Base-by-base conservation (phyloP, 768 basidiomycete genomes). In the Leucosporidium creatinivorum region DNA sequence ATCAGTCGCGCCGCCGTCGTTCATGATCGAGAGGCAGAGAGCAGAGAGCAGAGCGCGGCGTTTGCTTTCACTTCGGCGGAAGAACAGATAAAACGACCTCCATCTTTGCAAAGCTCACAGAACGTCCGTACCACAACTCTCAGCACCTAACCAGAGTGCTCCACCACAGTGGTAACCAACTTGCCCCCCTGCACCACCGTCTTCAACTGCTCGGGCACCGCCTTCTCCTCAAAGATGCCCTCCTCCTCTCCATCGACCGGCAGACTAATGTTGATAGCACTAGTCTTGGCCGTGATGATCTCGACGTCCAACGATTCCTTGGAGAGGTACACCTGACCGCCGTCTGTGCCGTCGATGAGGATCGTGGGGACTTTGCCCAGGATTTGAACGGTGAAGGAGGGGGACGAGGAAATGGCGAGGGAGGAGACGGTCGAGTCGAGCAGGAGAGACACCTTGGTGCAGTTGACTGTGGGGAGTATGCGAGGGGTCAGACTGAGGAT, bases 191-290 rank as follows among this genome's bases (percentile, higher is more conserved):
- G 80, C 31, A 99, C 81, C 47, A 85, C 83, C 25, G 89, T 90
- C 82, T 85, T 91, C 78, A 99, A 82, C 90, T 96, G 98, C 80
- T 99, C 96, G 0, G 96, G 94, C 25, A 99, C 81, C 1, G 94
- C 83, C 70, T 86, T 86, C 78, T 99, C 96, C 69, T 84, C 84
- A 74, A 93, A 97, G 55, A 93, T 82, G 9, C 93, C 94, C 15
- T 94, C 91, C 77, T 96, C 92, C 71, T 92, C 91, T 23, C 86
- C 90, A 72, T 86, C 86, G 30, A 69, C 73, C 0, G 77, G 77
- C 26, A 97, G 76, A 73, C 85, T 89, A 70, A 99, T 82, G 79
- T 98, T 99, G 79, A 99, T 89, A 39, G 86, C 83, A 75, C 89
- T 91, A 78, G 91, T 93, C 79, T 98, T 97, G 60, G 91, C 88